Evolutionary conservation across 139 green algal genomes (phyloP).

Genomic region (Coccomyxa sp.): DNA sequence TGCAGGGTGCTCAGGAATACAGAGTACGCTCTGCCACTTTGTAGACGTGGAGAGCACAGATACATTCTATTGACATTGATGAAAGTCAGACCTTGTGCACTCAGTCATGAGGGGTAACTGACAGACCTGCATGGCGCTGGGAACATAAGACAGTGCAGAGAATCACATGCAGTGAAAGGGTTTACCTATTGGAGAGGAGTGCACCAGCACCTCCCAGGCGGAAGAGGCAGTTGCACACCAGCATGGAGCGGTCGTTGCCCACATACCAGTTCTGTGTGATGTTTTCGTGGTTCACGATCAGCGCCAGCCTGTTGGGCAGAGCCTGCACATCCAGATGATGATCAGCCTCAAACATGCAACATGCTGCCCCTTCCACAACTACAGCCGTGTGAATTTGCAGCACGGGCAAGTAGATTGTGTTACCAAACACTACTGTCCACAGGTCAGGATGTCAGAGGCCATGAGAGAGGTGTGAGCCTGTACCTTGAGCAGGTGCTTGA

Average conservation of each 20-base stretch:
- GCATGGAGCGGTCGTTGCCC: slow-evolving; percentile 35
- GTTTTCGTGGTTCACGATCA: slow-evolving; percentile 27
- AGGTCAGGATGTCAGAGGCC: neutral
- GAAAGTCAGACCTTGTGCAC: neutral
- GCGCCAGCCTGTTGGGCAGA: slow-evolving; percentile 8
- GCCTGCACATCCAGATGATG: slow-evolving; percentile 4
- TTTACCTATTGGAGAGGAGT: slow-evolving; percentile 35
- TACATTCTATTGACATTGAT: no score
- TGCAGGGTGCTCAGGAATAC: no score
- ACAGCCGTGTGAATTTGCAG: neutral
- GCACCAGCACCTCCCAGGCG: slow-evolving; percentile 42
- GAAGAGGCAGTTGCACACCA: slow-evolving; percentile 56
- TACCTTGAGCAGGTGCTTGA: slow-evolving; percentile 20
- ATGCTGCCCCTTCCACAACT: neutral
- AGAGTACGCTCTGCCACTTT: neutral
- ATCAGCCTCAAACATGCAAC: no score
- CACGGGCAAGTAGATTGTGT: neutral
- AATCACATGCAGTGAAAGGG: no score
- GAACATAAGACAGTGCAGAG: no score
- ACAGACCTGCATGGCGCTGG: no score
- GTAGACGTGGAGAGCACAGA: neutral
- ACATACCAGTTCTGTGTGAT: slow-evolving; percentile 25
- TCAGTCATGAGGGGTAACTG: no score
- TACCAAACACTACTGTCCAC: neutral
- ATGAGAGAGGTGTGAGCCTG: neutral